Percentiles rank a stretch among this genome's conserved stretches.
phyloP scores from a whole-genome alignment of 2,329 filamentous ascomycete species.

The Pezicula neosporulosa region DNA sequence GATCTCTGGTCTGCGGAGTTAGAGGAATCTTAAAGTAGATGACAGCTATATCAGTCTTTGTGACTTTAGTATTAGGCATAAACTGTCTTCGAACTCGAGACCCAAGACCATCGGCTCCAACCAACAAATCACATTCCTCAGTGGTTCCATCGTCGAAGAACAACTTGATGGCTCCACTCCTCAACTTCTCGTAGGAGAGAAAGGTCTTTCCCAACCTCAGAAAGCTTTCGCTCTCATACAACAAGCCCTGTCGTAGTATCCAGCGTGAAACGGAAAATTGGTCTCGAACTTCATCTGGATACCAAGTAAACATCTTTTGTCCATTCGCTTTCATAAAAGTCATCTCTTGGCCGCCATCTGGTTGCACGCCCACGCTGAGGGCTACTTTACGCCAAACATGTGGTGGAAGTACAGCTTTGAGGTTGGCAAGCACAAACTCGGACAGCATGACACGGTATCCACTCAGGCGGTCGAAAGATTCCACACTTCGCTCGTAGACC shows the following conservation, averaged over 20 bases:
- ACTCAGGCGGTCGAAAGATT: constrained; percentile 14
- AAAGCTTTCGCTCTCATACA: constrained; percentile 15
- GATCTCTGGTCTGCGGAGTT: constrained; percentile 15
- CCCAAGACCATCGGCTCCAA: constrained; percentile 52
- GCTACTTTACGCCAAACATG: constrained; percentile 18
- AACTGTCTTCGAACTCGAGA: constrained; percentile 41
- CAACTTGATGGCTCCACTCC: constrained; percentile 30
- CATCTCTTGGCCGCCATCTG: constrained; percentile 18
- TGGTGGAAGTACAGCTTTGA: constrained; percentile 15
- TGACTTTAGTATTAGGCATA: constrained; percentile 16
- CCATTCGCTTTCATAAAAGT: constrained; percentile 20
- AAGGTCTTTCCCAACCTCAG: constrained; percentile 29
- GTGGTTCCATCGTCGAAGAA: constrained; percentile 39
- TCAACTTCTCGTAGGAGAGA: constrained; percentile 22
- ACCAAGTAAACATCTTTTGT: constrained; percentile 19
- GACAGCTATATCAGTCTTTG: constrained; percentile 14
- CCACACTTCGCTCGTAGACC: constrained; percentile 17
- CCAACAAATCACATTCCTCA: constrained; percentile 45
- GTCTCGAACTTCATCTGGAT: constrained; percentile 18
- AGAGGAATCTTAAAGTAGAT: constrained; percentile 27
- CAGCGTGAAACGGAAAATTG: constrained; percentile 22
- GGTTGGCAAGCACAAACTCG: constrained; percentile 17
- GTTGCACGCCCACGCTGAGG: constrained; percentile 17
- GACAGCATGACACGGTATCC: constrained; percentile 25
- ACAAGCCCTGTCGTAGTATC: constrained; percentile 18